phyloP scores from a whole-genome alignment of 1,284 basidiomycete species.

The Tetrapyrgos nigripes region DNA sequence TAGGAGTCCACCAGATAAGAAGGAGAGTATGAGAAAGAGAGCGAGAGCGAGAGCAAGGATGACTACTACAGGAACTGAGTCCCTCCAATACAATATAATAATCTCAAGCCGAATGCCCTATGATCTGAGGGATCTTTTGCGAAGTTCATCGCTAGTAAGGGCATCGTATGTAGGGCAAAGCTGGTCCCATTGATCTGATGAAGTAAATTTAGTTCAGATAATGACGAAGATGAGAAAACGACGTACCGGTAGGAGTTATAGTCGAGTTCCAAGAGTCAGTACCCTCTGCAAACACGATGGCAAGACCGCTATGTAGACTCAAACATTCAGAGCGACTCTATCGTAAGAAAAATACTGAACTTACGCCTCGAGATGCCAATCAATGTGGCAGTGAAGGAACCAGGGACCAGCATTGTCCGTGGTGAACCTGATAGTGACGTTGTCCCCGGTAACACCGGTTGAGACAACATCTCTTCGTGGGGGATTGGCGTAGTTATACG shows the following conservation, averaged over 20 bases:
- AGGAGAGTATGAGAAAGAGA: too few species aligned
- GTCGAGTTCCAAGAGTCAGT: conserved; percentile 2
- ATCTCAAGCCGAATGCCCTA: too few species aligned
- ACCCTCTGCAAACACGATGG: conserved; percentile 16
- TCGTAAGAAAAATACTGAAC: conserved; percentile 1
- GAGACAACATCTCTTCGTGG: conserved; percentile 30
- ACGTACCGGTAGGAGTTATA: background rate
- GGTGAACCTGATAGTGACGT: conserved; percentile 31
- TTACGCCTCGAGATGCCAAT: conserved; percentile 44
- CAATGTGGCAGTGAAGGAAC: conserved; percentile 42
- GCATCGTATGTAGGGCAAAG: conserved; percentile 39
- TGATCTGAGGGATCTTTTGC: too few species aligned
- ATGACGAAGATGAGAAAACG: background rate
- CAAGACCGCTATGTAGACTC: conserved; percentile 9
- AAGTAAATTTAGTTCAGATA: background rate
- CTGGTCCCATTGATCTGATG: conserved; percentile 36
- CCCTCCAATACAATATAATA: background rate
- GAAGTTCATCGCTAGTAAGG: too few species aligned
- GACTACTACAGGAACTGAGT: too few species aligned
- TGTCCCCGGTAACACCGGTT: conserved; percentile 27
- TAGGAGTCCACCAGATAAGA: too few species aligned
- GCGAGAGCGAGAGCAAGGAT: too few species aligned
- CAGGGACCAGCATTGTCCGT: conserved; percentile 33
- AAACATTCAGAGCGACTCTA: background rate
- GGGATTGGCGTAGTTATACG: conserved; percentile 35